Base-by-base conservation (phyloP, 1,284 basidiomycete genomes). In the Ganoderma lucidum region DNA sequence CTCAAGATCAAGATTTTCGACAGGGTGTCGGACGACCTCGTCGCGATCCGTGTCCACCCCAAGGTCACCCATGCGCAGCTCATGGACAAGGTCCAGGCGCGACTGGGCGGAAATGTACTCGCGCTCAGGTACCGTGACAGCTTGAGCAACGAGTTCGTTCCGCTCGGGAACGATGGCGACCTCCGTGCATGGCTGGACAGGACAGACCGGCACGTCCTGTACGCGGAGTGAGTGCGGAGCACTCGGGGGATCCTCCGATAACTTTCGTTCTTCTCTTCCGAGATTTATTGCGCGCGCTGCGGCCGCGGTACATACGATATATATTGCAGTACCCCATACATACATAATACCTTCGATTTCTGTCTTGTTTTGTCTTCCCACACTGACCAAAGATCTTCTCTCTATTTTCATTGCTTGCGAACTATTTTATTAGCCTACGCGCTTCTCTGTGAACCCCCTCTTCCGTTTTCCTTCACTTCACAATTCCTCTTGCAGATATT, bases 1-100 rank as follows among this genome's bases (percentile, higher is more conserved):
- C 88, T 98, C 75, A 98, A 98, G 84, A 98, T 99, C 83, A 99
- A 99, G 84, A 96, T 99, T 66, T 98, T 97, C 78, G 93, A 98
- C 80, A 87, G 93, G 41, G 87, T 93, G 70, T 93, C 96, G 35
- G 95, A 98, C 79, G 97, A 99, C 79, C 85, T 99, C 64, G 96
- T 99, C 71, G 97, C 98, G 3, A 96, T 99, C 64, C 92, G 98
- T n/a, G 97, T 99, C 55, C 96, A 97, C 75, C 96, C 97, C n/a
- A 89, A 87, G 45, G 96, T 99, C 41, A 90, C 94, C 6, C 92
- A 94, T 76, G 83, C 82, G 15, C 94, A 97, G 77, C 85, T 99
- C 70, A 89, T 98, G 84, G 93, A 92, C 63, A 99, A 99, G 83
- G 94, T 98, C 42, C 90, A 94, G 73, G 89, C 93, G 64, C 88